These are phyloP conservation scores for Suhomyces ambrosiae DNA, from an alignment of 1,139 yeast species.

Conservation along the genomic window DNA sequence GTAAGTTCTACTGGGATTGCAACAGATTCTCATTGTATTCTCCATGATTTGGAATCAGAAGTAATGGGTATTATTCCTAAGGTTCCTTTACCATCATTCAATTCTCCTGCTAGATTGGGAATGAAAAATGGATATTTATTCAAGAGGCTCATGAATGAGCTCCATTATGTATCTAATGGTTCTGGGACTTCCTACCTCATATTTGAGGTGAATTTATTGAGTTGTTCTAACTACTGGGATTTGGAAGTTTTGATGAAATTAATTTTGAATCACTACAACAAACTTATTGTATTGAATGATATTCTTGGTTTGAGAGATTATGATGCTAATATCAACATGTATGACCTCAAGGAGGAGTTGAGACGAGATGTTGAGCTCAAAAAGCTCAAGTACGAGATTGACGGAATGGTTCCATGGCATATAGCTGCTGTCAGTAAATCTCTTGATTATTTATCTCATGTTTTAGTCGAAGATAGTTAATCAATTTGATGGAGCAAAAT, in stretches of 20 bases:
- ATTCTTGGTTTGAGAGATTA: conserved; percentile 38
- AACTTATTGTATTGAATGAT: conserved; percentile 56
- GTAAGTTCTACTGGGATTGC: conserved; percentile 5
- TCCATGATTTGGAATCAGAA: conserved; percentile 56
- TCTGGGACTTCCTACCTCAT: conserved; percentile 25
- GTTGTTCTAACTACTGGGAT: conserved; percentile 68
- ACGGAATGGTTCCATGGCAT: conserved; percentile 74
- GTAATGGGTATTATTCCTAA: conserved; percentile 66
- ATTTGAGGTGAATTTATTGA: conserved; percentile 64
- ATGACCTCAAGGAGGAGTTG: conserved; percentile 9
- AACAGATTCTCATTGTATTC: conserved; percentile 35
- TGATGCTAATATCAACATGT: conserved; percentile 21
- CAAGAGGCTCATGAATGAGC: conserved; percentile 28
- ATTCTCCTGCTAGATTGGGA: conserved; percentile 71
- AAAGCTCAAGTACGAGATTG: conserved; percentile 15
- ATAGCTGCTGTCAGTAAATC: conserved; percentile 73
- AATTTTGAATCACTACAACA: conserved; percentile 67
- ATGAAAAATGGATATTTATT: conserved; percentile 72
- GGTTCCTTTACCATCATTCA: conserved; percentile 63
- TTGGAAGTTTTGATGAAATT: conserved; percentile 58
- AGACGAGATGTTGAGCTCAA: conserved; percentile 8
- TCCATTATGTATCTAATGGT: conserved; percentile 18
- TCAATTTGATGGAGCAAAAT: too few relatives aligned
- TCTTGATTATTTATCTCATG: conserved; percentile 49
- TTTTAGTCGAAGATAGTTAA: conserved; percentile 32